Conservation (phyloP, 2,329 filamentous ascomycete genomes). For the Hirsutella thompsonii region DNA sequence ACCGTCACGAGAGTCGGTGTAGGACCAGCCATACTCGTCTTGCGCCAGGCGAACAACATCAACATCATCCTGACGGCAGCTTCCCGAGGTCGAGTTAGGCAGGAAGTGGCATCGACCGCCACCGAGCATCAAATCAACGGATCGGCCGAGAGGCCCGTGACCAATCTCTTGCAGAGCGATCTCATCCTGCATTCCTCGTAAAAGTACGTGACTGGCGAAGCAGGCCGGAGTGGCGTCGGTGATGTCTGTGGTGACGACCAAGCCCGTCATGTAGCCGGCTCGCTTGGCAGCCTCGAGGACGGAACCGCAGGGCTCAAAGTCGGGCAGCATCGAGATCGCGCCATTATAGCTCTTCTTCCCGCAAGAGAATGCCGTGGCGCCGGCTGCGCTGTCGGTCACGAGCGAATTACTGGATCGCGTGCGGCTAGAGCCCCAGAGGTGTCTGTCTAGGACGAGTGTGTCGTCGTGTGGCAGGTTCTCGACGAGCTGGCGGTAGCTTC, state of each 20-base stretch:
- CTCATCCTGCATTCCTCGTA: conserved; percentile 69
- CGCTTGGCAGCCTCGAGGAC: conserved; percentile 87
- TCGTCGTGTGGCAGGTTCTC: conserved; percentile 62
- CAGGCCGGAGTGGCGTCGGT: conserved; percentile 95
- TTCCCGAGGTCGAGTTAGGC: conserved; percentile 65
- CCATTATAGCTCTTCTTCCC: conserved; percentile 92
- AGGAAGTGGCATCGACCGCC: conserved; percentile 91
- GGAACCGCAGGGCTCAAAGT: conserved; percentile 79
- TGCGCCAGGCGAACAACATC: conserved; percentile 64
- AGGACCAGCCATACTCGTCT: conserved; percentile 66
- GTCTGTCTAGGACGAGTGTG: conserved; percentile 67
- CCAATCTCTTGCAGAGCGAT: conserved; percentile 91
- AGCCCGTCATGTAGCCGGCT: conserved; percentile 80
- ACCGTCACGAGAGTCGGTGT: conserved; percentile 55
- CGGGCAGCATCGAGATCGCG: conserved; percentile 79
- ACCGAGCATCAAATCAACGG: conserved; percentile 86
- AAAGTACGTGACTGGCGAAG: conserved; percentile 79
- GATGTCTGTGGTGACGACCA: conserved; percentile 89
- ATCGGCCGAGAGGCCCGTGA: conserved; percentile 70
- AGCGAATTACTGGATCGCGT: conserved; percentile 75
- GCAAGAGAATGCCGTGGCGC: conserved; percentile 91
- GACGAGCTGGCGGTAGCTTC: conserved; percentile 71
- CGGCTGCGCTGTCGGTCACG: conserved; percentile 93
- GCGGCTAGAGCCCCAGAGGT: conserved; percentile 81
- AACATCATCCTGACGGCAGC: conserved; percentile 68